Percentiles rank a stretch among this genome's conserved stretches.
phyloP scores from a whole-genome alignment of 768 basidiomycete species.

The Termitomyces sp. region DNA sequence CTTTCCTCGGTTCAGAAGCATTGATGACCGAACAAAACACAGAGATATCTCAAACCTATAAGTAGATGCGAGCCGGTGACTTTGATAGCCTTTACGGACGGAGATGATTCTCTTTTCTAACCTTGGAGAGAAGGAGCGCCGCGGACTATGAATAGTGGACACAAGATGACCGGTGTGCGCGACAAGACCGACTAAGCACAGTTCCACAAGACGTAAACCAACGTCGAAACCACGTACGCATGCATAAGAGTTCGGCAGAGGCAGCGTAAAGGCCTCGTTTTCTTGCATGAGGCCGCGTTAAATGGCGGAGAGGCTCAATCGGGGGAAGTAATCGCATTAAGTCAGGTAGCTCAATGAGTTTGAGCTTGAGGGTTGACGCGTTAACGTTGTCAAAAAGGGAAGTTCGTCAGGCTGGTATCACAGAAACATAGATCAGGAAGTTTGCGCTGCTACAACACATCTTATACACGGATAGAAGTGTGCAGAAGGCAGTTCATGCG shows the following conservation, averaged over 20 bases:
- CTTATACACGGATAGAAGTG: not conserved
- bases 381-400: not conserved
- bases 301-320: not conserved
- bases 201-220: constrained; percentile 7
- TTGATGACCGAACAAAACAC: not conserved
- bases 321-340: not conserved
- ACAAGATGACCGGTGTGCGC: not conserved
- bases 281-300: constrained; percentile 6
- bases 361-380: not conserved
- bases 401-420: not conserved
- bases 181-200: not conserved
- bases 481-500: not conserved
- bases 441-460: not conserved
- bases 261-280: constrained; percentile 4
- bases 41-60: not conserved
- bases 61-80: not conserved
- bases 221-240: not conserved
- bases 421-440: not conserved
- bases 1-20: too few relatives aligned
- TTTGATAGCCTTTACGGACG: not conserved
- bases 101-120: not conserved
- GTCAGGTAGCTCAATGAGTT: not conserved
- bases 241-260: not conserved
- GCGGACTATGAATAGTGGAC: not conserved
- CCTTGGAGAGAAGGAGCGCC: not conserved